These are phyloP conservation scores for Glaciozyma antarctica DNA, from an alignment of 768 basidiomycete species.

Conservation along the genomic window DNA sequence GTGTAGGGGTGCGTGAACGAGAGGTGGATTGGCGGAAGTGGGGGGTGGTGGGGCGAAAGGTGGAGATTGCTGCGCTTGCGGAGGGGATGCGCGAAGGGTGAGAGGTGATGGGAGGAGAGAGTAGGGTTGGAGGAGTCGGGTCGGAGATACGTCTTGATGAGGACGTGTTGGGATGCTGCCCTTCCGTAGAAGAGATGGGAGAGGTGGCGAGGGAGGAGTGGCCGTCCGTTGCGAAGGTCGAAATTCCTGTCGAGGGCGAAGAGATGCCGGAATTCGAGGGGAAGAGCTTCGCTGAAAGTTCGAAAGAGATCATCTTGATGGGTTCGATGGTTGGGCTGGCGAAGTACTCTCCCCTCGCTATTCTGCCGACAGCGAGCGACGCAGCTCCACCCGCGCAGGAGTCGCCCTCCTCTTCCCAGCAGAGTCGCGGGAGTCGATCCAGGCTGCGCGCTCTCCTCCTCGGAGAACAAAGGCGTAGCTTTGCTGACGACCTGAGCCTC, in stretches of 20 bases:
- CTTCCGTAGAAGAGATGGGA: neutral
- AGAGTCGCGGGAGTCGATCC: neutral
- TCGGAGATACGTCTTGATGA: neutral
- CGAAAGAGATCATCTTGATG: neutral
- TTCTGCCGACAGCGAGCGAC: neutral
- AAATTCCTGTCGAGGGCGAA: neutral
- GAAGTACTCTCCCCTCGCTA: neutral
- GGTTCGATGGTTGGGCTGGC: neutral
- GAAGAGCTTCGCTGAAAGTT: neutral
- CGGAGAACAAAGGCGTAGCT: neutral
- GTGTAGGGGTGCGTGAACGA: neutral
- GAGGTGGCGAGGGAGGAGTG: neutral
- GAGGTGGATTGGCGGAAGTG: neutral
- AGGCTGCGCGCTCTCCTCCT: neutral
- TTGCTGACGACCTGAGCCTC: neutral
- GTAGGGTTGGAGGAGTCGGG: neutral
- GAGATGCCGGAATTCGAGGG: neutral
- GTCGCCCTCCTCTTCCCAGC: neutral
- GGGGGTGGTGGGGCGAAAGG: neutral
- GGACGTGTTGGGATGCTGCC: neutral
- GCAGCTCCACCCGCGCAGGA: neutral
- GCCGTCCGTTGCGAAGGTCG: neutral
- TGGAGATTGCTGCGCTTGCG: neutral
- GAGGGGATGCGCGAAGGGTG: neutral
- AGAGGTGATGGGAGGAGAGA: neutral